phyloP scores from a whole-genome alignment of 192 early-diverging fungal genomes.

The Obelidium mucronatum region DNA sequence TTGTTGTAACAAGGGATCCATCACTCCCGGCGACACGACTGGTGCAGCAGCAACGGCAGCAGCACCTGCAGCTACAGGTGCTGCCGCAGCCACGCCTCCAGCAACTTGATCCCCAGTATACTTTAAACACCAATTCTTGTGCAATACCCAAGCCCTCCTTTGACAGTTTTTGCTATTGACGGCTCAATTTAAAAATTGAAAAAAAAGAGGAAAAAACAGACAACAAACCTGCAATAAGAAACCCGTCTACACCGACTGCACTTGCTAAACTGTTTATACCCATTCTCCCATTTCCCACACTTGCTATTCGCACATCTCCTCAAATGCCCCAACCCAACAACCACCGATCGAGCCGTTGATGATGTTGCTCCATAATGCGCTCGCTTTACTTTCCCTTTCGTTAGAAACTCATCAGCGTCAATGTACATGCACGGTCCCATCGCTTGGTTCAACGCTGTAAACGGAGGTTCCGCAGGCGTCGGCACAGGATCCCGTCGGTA shows the following conservation, averaged over 20 bases:
- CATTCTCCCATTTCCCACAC: conserved; percentile 35
- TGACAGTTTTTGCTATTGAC: conserved; percentile 41
- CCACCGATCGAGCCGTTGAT: not conserved
- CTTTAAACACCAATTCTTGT: conserved; percentile 46
- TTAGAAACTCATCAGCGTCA: conserved; percentile 4
- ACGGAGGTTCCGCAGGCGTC: conserved; percentile 14
- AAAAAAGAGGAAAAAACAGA: no score
- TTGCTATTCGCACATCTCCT: conserved; percentile 22
- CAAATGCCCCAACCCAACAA: conserved; percentile 34
- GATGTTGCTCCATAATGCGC: not conserved
- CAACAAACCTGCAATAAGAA: conserved; percentile 42
- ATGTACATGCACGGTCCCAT: conserved; percentile 32
- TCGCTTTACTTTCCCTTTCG: not conserved
- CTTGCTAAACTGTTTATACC: conserved; percentile 39
- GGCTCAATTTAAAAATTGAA: no score
- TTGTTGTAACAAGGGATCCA: no score
- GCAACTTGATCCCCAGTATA: conserved; percentile 22
- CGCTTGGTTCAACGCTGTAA: conserved; percentile 13
- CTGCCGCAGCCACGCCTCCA: not conserved
- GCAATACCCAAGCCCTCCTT: conserved; percentile 34
- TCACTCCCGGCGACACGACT: not conserved
- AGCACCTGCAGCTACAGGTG: not conserved
- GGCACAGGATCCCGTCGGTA: conserved; percentile 37
- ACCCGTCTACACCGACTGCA: conserved; percentile 38
- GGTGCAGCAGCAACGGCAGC: not conserved